A percentile compares a stretch with the other conserved stretches of the same genome.
These are phyloP conservation scores for Ambispora gerdemannii DNA, from an alignment of 192 early-diverging fungal genomes.

Conservation along the genomic window DNA sequence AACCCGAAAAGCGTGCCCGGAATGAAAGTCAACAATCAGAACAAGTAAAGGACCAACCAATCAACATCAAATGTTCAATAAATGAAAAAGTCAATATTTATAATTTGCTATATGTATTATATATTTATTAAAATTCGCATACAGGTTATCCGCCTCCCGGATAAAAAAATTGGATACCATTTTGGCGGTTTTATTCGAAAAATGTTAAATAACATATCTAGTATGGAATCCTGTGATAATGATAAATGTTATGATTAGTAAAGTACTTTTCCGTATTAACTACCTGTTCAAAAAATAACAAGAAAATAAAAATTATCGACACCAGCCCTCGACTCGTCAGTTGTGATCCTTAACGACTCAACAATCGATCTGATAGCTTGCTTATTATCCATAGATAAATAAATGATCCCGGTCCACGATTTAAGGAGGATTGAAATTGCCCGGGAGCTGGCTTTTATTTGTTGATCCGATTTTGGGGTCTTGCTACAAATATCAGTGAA, in stretches of 20 bases:
- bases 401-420: conserved; percentile 78
- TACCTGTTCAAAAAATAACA: too few relatives aligned
- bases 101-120: too few relatives aligned
- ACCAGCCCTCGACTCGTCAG: conserved; percentile 65
- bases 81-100: too few relatives aligned
- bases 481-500: conserved; percentile 75
- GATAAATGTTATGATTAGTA: too few relatives aligned
- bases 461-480: conserved; percentile 59
- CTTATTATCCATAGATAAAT: conserved; percentile 70
- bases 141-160: conserved; percentile 44
- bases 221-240: conserved; percentile 69
- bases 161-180: conserved; percentile 49
- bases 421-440: conserved; percentile 65
- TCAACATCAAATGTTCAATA: too few relatives aligned
- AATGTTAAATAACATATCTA: conserved; percentile 81
- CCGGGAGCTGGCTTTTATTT: conserved; percentile 60
- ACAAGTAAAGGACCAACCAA: too few relatives aligned
- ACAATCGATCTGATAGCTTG: conserved; percentile 67
- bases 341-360: conserved; percentile 64
- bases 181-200: conserved; percentile 68
- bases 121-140: too few relatives aligned
- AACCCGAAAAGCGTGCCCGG: too few relatives aligned
- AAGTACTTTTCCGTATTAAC: too few relatives aligned
- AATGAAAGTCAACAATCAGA: too few relatives aligned
- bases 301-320: background rate